These are phyloP conservation scores for Aspergillus spinulosporus DNA, from an alignment of 2,329 filamentous ascomycete species.

Conservation along the genomic window DNA sequence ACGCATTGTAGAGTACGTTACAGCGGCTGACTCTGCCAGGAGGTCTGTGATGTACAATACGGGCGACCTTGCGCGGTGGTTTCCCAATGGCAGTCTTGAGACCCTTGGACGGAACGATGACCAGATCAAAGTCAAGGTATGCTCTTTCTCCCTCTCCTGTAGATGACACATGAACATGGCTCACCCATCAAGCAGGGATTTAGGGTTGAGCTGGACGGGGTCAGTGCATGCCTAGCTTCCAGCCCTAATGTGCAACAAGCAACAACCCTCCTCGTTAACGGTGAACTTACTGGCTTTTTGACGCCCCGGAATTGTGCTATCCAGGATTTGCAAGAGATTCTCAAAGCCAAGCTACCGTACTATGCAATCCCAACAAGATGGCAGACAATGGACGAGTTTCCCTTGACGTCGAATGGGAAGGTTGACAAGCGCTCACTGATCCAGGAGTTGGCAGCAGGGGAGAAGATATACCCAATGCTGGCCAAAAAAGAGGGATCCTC, in stretches of 20 bases:
- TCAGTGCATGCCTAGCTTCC: slow-evolving; percentile 12
- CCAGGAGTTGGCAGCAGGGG: background rate
- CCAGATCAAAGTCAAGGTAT: slow-evolving; percentile 15
- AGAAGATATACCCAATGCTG: background rate
- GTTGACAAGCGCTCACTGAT: slow-evolving; percentile 11
- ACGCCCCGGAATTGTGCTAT: background rate
- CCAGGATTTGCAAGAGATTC: background rate
- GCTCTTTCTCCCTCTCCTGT: background rate
- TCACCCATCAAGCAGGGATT: slow-evolving; percentile 9
- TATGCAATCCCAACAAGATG: slow-evolving; percentile 13
- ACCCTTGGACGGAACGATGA: slow-evolving; percentile 15
- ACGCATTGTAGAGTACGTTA: background rate
- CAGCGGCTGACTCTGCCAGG: no score
- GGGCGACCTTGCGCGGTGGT: slow-evolving; percentile 15
- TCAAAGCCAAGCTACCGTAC: slow-evolving; percentile 8
- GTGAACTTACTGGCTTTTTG: slow-evolving; percentile 9
- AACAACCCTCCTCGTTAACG: slow-evolving; percentile 8
- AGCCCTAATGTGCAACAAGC: slow-evolving; percentile 6
- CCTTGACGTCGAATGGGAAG: slow-evolving; percentile 15
- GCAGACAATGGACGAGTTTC: slow-evolving; percentile 4
- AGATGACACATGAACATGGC: background rate
- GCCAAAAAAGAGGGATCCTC: no score
- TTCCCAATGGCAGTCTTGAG: slow-evolving; percentile 12
- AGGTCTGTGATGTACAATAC: slow-evolving; percentile 18
- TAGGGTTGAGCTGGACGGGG: slow-evolving; percentile 15